These are phyloP conservation scores for Vishniacozyma victoriae DNA, from an alignment of 768 basidiomycete genomes.

Conservation along the genomic window DNA sequence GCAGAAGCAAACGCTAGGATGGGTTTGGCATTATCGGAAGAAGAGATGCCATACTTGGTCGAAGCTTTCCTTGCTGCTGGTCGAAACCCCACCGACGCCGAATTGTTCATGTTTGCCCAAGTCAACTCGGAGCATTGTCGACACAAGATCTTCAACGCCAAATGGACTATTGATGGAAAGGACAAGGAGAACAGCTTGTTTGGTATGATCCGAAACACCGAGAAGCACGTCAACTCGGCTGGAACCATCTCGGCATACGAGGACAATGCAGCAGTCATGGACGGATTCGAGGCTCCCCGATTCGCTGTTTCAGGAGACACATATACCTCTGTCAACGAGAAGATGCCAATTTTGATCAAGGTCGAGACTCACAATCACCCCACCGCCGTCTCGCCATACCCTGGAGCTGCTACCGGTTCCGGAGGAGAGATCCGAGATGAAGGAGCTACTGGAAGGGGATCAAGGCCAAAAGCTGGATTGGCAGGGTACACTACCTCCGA, in stretches of 20 bases:
- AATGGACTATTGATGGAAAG: constrained; percentile 80
- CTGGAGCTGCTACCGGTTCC: constrained; percentile 97
- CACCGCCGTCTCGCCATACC: constrained; percentile 94
- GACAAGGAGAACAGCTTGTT: constrained; percentile 70
- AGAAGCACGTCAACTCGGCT: constrained; percentile 58
- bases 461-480: constrained; percentile 92
- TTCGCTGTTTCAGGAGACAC: constrained; percentile 56
- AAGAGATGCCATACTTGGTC: constrained; percentile 89
- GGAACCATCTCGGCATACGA: constrained; percentile 95
- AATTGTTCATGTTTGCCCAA: constrained; percentile 99
- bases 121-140: constrained; percentile 99
- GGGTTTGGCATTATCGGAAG: constrained; percentile 80
- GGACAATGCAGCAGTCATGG: constrained; percentile 92
- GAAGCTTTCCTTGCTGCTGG: constrained; percentile 76
- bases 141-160: constrained; percentile 98
- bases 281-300: constrained; percentile 66
- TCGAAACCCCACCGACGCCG: constrained; percentile 90
- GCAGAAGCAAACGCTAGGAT: constrained; percentile 70
- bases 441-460: constrained; percentile 89
- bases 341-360: constrained; percentile 86
- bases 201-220: constrained; percentile 96
- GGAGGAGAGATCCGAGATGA: constrained; percentile 98
- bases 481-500: constrained; percentile 90
- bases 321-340: constrained; percentile 61
- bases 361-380: constrained; percentile 99